Conservation (phyloP, 768 basidiomycete species). For the Tremella yokohamensis region DNA sequence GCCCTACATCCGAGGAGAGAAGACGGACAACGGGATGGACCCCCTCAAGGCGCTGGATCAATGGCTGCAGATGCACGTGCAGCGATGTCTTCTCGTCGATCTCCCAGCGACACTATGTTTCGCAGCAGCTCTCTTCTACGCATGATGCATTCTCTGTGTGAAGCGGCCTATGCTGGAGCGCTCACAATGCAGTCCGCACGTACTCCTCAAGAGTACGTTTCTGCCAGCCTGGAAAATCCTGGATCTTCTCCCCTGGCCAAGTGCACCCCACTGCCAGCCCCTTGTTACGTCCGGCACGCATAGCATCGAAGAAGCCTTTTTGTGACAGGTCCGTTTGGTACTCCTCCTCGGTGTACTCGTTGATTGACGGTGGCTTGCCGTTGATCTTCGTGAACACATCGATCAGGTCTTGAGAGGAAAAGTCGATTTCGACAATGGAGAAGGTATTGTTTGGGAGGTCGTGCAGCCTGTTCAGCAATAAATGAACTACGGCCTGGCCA, state of each 20-base stretch:
- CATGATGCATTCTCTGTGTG: too few relatives aligned
- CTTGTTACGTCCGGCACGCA: not conserved
- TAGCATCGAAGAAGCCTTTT: not conserved
- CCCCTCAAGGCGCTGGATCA: too few relatives aligned
- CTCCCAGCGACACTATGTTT: too few relatives aligned
- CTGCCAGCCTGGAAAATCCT: not conserved
- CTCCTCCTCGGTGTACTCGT: not conserved
- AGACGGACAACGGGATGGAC: too few relatives aligned
- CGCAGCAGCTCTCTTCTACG: too few relatives aligned
- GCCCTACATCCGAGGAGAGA: too few relatives aligned
- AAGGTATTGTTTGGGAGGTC: not conserved
- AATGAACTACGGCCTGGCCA: too few relatives aligned
- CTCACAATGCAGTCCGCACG: not conserved
- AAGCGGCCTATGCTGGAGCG: too few relatives aligned
- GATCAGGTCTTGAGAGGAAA: not conserved
- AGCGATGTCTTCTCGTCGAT: too few relatives aligned
- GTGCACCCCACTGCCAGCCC: not conserved
- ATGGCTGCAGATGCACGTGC: too few relatives aligned
- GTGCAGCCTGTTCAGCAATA: too few relatives aligned
- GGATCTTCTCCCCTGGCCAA: constrained; percentile 4
- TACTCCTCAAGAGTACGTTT: not conserved
- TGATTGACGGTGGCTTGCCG: not conserved
- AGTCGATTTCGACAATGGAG: not conserved
- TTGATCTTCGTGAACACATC: not conserved
- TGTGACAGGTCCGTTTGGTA: not conserved